These are phyloP conservation scores for Pythium guiyangense DNA, from an alignment of 352 stramenopile genomes.

Conservation along the genomic window DNA sequence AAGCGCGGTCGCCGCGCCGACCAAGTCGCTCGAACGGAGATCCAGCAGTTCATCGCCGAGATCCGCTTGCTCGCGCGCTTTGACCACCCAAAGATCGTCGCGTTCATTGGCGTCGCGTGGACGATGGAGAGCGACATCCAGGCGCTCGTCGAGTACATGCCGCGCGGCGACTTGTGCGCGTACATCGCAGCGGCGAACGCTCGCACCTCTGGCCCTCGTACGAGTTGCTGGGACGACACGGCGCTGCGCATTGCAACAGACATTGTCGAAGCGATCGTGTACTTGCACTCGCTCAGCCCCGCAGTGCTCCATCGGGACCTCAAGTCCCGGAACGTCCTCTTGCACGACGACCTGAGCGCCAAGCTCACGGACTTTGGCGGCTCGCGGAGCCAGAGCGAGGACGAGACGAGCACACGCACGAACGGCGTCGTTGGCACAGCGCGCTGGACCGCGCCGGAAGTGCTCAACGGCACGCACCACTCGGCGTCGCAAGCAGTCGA, in stretches of 20 bases:
- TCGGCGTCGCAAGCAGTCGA: constrained; percentile 32
- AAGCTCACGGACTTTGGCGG: constrained; percentile 50
- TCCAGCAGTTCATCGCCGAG: constrained; percentile 40
- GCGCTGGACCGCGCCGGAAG: constrained; percentile 57
- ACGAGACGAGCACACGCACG: constrained; percentile 27
- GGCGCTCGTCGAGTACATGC: constrained; percentile 52
- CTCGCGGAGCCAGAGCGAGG: constrained; percentile 23
- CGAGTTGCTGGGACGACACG: constrained; percentile 10
- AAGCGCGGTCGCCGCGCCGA: constrained; percentile 16
- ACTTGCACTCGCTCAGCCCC: constrained; percentile 26
- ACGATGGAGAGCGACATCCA: constrained; percentile 33
- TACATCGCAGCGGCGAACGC: constrained; percentile 14
- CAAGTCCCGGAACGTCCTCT: constrained; percentile 23
- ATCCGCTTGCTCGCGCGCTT: constrained; percentile 42
- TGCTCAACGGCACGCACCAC: constrained; percentile 50
- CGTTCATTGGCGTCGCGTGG: constrained; percentile 45
- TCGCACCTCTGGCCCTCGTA: not conserved
- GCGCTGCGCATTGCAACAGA: constrained; percentile 16
- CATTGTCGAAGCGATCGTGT: constrained; percentile 25
- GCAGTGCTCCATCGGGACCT: constrained; percentile 16
- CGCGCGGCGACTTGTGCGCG: constrained; percentile 39
- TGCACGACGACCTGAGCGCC: constrained; percentile 22
- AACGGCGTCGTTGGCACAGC: constrained; percentile 42
- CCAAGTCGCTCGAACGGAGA: constrained; percentile 16
- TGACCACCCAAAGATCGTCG: constrained; percentile 44